These are phyloP conservation scores for Cornus florida DNA, from an alignment of 148 eudicot species.

Conservation along the genomic window DNA sequence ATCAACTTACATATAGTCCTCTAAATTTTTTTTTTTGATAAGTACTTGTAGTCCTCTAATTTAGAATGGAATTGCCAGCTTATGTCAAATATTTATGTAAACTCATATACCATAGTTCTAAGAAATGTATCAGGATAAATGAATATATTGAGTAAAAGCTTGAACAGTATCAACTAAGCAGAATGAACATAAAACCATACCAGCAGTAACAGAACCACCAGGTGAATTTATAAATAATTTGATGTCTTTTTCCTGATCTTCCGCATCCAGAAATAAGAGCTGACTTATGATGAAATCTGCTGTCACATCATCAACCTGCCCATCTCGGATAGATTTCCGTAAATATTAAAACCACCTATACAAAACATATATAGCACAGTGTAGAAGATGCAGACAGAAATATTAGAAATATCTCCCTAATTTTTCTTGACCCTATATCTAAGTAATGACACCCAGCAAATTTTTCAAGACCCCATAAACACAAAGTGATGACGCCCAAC, in stretches of 20 bases:
- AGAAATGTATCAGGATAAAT: background rate
- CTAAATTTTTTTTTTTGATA: no score
- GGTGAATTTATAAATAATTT: constrained; percentile 85
- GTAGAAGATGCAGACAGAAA: background rate
- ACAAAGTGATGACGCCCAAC: no score
- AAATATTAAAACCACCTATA: background rate
- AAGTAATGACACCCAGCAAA: background rate
- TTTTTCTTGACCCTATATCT: background rate
- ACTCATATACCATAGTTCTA: background rate
- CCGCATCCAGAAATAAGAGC: constrained; percentile 87
- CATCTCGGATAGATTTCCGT: constrained; percentile 17
- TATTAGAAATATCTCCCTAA: background rate
- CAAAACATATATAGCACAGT: background rate
- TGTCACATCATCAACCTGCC: constrained; percentile 77
- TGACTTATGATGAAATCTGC: constrained; percentile 93
- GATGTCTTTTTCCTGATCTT: constrained; percentile 76
- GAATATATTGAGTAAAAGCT: background rate
- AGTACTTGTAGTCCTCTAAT: no score
- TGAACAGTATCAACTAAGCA: background rate
- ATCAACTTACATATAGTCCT: background rate
- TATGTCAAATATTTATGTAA: background rate
- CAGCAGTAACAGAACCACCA: constrained; percentile 92
- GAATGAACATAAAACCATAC: constrained; percentile 33
- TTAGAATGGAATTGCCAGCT: background rate
- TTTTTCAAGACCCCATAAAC: no score